These are phyloP conservation scores for Scutellaria galericulata DNA, from an alignment of 257 asterid genomes.

Conservation along the genomic window DNA sequence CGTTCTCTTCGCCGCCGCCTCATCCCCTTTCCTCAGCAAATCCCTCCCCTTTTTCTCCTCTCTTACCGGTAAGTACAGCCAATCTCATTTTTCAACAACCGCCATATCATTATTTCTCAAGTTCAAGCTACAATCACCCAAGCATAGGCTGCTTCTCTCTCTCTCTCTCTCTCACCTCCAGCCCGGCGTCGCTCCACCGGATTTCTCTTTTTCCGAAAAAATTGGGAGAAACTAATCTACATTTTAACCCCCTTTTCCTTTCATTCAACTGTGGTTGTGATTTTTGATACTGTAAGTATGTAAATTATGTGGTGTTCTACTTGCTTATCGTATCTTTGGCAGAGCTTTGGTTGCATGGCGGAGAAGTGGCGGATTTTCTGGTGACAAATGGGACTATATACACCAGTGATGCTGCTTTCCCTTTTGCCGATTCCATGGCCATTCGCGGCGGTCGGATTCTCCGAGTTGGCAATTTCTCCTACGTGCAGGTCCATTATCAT, in stretches of 20 bases:
- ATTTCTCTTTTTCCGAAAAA: not conserved
- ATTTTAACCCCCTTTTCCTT: not conserved
- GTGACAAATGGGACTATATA: conserved; percentile 73
- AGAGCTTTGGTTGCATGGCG: conserved; percentile 41
- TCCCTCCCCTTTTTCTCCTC: conserved; percentile 17
- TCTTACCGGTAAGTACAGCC: conserved; percentile 30
- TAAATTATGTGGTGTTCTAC: conserved; percentile 5
- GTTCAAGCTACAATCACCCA: not conserved
- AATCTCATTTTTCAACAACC: not conserved
- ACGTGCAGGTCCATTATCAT: conserved; percentile 49
- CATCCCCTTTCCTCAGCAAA: conserved; percentile 28
- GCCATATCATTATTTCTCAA: not conserved
- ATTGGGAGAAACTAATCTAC: not conserved
- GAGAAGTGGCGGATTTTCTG: conserved; percentile 64
- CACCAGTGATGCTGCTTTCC: conserved; percentile 71
- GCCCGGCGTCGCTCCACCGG: conserved; percentile 5
- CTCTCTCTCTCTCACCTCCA: not conserved
- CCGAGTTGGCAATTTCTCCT: conserved; percentile 58
- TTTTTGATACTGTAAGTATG: not conserved
- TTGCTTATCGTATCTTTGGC: conserved; percentile 21
- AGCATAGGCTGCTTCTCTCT: conserved; percentile 1
- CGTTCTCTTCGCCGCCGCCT: conserved; percentile 46
- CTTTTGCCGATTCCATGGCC: conserved; percentile 82
- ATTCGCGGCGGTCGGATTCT: conserved; percentile 65
- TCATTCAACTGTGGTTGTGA: not conserved